These are phyloP conservation scores for Escallonia rubra DNA, from an alignment of 129 eudicot species.

Conservation along the genomic window DNA sequence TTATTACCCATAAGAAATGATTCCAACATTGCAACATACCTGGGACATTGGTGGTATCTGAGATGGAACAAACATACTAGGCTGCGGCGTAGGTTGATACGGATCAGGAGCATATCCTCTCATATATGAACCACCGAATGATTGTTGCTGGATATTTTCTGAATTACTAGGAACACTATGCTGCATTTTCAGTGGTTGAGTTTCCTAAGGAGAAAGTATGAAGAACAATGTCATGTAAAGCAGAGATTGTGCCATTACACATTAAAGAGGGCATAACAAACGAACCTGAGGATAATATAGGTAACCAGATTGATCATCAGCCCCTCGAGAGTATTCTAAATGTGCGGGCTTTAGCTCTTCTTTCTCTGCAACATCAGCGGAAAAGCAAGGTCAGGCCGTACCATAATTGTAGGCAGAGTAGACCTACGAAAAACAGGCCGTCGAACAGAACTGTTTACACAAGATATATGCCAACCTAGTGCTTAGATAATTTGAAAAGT, in stretches of 20 bases:
- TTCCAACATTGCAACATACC: conserved; percentile 25
- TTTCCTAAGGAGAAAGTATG: conserved; percentile 31
- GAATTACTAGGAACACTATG: conserved; percentile 32
- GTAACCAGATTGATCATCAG: conserved; percentile 39
- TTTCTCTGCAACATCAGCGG: conserved; percentile 34
- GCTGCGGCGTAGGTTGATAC: conserved; percentile 49
- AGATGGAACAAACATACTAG: conserved; percentile 68
- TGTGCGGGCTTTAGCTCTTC: conserved; percentile 28
- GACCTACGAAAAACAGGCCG: no score
- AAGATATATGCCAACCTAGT: no score
- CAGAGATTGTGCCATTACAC: not conserved
- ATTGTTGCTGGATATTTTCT: conserved; percentile 56
- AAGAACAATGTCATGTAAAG: not conserved
- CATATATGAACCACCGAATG: conserved; percentile 35
- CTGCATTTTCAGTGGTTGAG: conserved; percentile 27
- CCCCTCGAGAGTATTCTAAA: conserved; percentile 38
- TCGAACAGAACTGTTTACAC: no score
- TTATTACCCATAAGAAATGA: not conserved
- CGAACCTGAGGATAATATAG: conserved; percentile 61
- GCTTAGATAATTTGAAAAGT: no score
- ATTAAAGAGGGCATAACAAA: conserved; percentile 1
- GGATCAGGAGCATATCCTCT: conserved; percentile 44
- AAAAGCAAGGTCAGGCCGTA: not conserved
- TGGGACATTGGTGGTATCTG: conserved; percentile 43
- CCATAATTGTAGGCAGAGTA: no score